Evolutionary conservation across 768 basidiomycete genomes (phyloP).

Genomic region (Termitomyces sp.): DNA sequence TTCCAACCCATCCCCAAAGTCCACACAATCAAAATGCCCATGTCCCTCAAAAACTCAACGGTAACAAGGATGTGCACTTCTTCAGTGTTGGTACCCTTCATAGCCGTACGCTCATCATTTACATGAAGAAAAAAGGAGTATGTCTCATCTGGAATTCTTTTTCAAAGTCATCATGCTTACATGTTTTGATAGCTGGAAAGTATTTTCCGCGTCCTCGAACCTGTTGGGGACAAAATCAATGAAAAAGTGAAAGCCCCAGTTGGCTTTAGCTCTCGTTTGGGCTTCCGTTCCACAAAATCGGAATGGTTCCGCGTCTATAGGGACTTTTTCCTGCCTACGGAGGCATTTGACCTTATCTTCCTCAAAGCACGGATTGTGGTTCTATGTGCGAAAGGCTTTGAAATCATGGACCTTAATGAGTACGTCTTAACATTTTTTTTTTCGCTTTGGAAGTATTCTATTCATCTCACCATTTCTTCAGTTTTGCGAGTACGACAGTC

Average conservation of each 20-base stretch:
- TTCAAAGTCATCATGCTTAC: neutral
- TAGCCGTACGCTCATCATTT: constrained; percentile 85
- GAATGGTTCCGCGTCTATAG: constrained; percentile 96
- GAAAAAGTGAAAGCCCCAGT: constrained; percentile 68
- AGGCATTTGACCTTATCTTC: constrained; percentile 88
- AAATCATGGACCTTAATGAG: constrained; percentile 96
- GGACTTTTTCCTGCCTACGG: constrained; percentile 90
- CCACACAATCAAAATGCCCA: constrained; percentile 51
- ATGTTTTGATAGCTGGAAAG: constrained; percentile 56
- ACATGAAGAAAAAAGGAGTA: constrained; percentile 92
- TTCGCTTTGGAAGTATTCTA: neutral
- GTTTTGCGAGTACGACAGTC: constrained; percentile 86
- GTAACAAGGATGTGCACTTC: constrained; percentile 90
- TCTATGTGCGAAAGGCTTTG: constrained; percentile 90
- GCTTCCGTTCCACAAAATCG: constrained; percentile 73
- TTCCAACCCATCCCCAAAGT: constrained; percentile 76
- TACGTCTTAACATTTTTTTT: constrained; percentile 31
- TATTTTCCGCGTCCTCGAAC: constrained; percentile 96
- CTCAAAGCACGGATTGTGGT: constrained; percentile 92
- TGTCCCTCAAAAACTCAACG: constrained; percentile 86
- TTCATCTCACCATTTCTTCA: constrained; percentile 19
- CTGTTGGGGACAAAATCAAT: constrained; percentile 85
- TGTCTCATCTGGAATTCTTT: constrained; percentile 5
- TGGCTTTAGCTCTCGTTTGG: constrained; percentile 67
- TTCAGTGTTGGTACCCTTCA: constrained; percentile 89